Conservation (phyloP, 1,284 basidiomycete species). For the Trametes polyzona region DNA sequence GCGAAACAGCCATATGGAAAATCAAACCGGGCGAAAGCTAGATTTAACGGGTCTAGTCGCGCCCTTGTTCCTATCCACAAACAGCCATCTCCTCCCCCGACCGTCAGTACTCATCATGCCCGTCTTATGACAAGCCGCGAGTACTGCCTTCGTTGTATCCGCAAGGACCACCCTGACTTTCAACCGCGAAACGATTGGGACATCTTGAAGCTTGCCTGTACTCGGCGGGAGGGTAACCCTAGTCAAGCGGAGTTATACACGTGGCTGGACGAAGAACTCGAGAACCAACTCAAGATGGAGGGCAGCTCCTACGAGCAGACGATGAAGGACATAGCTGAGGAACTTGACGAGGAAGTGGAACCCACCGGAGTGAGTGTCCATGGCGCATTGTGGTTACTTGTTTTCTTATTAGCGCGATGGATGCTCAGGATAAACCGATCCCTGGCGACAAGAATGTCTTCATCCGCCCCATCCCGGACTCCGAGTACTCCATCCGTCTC, state of each 20-base stretch:
- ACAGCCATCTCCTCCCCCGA: too few relatives aligned
- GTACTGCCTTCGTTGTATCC: too few relatives aligned
- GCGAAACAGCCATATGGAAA: too few relatives aligned
- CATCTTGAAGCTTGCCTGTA: background rate
- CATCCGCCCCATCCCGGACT: conserved; percentile 3
- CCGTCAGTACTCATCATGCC: too few relatives aligned
- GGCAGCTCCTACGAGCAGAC: background rate
- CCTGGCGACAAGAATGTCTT: background rate
- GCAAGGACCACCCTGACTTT: too few relatives aligned
- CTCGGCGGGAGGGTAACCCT: background rate
- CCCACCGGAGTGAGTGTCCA: conserved; percentile 3
- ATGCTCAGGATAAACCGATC: background rate
- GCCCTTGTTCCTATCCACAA: too few relatives aligned
- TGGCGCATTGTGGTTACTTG: too few relatives aligned
- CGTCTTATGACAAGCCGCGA: too few relatives aligned
- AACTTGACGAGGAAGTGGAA: background rate
- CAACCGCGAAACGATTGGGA: conserved; percentile 3
- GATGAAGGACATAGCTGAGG: background rate
- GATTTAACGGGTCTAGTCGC: too few relatives aligned
- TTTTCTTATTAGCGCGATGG: background rate
- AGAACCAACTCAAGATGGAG: background rate
- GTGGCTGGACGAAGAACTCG: background rate
- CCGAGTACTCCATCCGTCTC: conserved; percentile 1
- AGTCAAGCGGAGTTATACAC: conserved; percentile 3
- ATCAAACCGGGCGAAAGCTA: too few relatives aligned